Conservation (phyloP, 75 land plant genomes). For the Selaginella moellendorffii region DNA sequence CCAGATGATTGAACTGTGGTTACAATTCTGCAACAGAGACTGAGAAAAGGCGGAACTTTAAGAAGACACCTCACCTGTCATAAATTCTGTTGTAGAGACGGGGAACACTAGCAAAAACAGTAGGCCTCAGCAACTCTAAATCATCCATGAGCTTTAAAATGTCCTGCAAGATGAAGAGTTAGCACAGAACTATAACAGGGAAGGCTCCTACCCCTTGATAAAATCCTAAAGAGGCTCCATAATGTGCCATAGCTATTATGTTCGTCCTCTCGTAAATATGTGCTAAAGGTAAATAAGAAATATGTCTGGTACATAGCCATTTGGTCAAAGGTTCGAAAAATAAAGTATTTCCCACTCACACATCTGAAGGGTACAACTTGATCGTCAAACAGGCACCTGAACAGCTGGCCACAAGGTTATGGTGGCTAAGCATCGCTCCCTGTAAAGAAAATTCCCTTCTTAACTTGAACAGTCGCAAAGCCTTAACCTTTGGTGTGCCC, state of each 20-base stretch:
- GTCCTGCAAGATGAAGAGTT: constrained; percentile 35
- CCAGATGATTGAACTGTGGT: constrained; percentile 90
- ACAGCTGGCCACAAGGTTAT: constrained; percentile 66
- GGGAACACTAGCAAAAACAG: constrained; percentile 90
- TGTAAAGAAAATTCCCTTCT: constrained; percentile 11
- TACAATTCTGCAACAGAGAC: constrained; percentile 37
- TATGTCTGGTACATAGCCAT: constrained; percentile 36
- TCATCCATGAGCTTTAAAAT: constrained; percentile 97
- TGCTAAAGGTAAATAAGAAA: constrained; percentile 93
- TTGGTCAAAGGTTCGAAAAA: not conserved
- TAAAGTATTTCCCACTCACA: constrained; percentile 33
- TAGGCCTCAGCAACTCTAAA: constrained; percentile 62
- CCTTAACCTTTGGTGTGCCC: constrained; percentile 86
- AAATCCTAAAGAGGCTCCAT: constrained; percentile 86
- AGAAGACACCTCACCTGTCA: constrained; percentile 55
- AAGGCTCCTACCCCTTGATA: constrained; percentile 78
- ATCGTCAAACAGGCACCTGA: constrained; percentile 36
- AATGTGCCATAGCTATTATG: constrained; percentile 33
- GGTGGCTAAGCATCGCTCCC: constrained; percentile 85
- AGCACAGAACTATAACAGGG: not conserved
- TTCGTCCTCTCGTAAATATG: constrained; percentile 91
- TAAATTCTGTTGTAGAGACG: constrained; percentile 88
- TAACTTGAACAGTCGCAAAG: constrained; percentile 4
- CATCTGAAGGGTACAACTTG: constrained; percentile 43
- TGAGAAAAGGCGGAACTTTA: too few species aligned